These are phyloP conservation scores for Blastobotrys capitulatus DNA, from an alignment of 1,139 yeast species.

Conservation along the genomic window DNA sequence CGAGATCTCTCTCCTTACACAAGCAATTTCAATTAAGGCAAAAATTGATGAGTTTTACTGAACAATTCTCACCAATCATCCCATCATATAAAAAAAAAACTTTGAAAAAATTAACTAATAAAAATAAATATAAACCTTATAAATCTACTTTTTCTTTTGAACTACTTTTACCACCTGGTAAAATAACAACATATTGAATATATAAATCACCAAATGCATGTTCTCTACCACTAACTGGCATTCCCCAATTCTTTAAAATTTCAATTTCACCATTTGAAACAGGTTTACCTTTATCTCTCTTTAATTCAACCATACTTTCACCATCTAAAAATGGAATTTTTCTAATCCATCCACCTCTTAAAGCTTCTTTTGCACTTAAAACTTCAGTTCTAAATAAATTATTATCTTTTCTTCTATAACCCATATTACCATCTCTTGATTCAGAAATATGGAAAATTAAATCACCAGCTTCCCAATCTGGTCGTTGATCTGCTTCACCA, in stretches of 20 bases:
- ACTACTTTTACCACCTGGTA: slow-evolving; percentile 35
- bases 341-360: slow-evolving; percentile 75
- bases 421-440: slow-evolving; percentile 46
- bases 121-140: background rate
- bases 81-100: background rate
- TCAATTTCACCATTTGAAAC: slow-evolving; percentile 69
- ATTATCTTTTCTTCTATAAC: slow-evolving; percentile 74
- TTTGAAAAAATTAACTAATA: background rate
- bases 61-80: no score
- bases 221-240: slow-evolving; percentile 57
- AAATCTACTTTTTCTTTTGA: slow-evolving; percentile 1
- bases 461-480: slow-evolving; percentile 81
- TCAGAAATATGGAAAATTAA: slow-evolving; percentile 51
- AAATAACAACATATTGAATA: slow-evolving; percentile 60
- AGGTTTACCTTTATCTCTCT: slow-evolving; percentile 46
- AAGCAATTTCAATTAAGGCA: no score
- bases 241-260: slow-evolving; percentile 65
- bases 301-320: slow-evolving; percentile 42
- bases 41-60: no score
- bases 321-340: slow-evolving; percentile 59
- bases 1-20: no score
- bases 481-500: slow-evolving; percentile 81
- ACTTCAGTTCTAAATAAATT: slow-evolving; percentile 79
- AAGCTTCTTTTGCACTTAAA: slow-evolving; percentile 64
- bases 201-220: slow-evolving; percentile 71